phyloP scores from a whole-genome alignment of 805 yeast genomes.

The Tetrapisispora nanseiensis region DNA sequence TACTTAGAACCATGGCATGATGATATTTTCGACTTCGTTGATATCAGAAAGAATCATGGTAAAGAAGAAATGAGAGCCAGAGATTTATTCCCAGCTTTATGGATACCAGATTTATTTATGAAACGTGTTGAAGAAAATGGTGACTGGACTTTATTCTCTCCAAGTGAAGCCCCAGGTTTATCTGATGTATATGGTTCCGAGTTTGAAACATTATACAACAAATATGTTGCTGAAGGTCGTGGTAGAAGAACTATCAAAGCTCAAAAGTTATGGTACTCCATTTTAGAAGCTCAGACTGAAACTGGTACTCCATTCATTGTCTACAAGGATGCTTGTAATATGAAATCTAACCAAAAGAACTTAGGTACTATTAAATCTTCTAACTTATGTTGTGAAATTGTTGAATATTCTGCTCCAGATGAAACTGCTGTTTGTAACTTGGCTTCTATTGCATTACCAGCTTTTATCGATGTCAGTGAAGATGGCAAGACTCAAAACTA shows the following conservation, averaged over 20 bases:
- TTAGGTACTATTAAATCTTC: constrained; percentile 87
- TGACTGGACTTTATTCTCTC: constrained; percentile 84
- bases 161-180: constrained; percentile 78
- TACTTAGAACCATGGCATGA: constrained; percentile 96
- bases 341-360: constrained; percentile 80
- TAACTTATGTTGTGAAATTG: constrained; percentile 85
- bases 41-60: constrained; percentile 86
- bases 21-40: constrained; percentile 76
- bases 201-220: constrained; percentile 56
- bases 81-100: constrained; percentile 80
- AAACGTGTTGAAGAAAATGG: constrained; percentile 67
- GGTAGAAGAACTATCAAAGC: constrained; percentile 57
- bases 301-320: constrained; percentile 93
- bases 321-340: constrained; percentile 83
- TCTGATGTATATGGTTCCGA: constrained; percentile 75
- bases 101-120: constrained; percentile 95
- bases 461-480: constrained; percentile 44
- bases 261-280: constrained; percentile 80
- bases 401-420: constrained; percentile 78
- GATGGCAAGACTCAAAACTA: constrained; percentile 39
- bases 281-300: constrained; percentile 84
- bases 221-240: constrained; percentile 58
- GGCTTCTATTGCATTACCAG: constrained; percentile 82
- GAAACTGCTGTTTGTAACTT: constrained; percentile 93
- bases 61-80: constrained; percentile 88